These are phyloP conservation scores for Danielozyma ontarioensis DNA, from an alignment of 805 yeast genomes.

Conservation along the genomic window DNA sequence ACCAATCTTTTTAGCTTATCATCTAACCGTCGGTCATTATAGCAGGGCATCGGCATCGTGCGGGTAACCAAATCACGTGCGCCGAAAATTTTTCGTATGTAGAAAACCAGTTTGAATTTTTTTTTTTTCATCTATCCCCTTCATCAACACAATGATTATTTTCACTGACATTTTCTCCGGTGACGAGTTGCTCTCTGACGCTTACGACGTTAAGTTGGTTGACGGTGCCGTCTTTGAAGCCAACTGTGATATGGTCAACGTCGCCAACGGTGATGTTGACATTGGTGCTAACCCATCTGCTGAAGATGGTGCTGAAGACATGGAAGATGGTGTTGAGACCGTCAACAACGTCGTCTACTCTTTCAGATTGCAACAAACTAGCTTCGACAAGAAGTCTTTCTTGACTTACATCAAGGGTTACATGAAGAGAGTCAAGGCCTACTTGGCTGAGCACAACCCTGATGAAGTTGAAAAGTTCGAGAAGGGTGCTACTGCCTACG, in stretches of 20 bases:
- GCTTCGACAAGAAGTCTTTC: constrained; percentile 97
- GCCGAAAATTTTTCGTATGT: background rate
- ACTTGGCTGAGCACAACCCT: constrained; percentile 85
- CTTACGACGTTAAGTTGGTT: constrained; percentile 84
- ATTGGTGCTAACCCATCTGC: constrained; percentile 99
- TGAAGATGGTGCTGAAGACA: constrained; percentile 81
- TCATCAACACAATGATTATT: constrained; percentile 31
- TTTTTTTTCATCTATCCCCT: too few relatives aligned
- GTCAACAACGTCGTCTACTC: constrained; percentile 99
- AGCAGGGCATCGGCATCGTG: background rate
- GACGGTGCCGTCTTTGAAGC: constrained; percentile 95
- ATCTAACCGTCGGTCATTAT: too few relatives aligned
- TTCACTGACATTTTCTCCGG: constrained; percentile 76
- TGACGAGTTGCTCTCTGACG: constrained; percentile 96
- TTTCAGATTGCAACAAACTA: constrained; percentile 94
- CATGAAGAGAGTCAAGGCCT: constrained; percentile 94
- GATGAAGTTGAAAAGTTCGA: constrained; percentile 84
- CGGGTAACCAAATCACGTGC: background rate
- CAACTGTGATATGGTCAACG: constrained; percentile 87
- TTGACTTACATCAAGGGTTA: constrained; percentile 95
- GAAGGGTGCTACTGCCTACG: constrained; percentile 96
- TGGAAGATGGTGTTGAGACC: constrained; percentile 80
- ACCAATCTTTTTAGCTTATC: too few relatives aligned
- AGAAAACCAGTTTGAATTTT: too few relatives aligned
- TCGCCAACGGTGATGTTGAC: constrained; percentile 89